Percentiles rank a stretch among this genome's conserved stretches.
Evolutionary conservation across 2,329 filamentous ascomycete species (phyloP).

Genomic region (Zasmidium angulare): DNA sequence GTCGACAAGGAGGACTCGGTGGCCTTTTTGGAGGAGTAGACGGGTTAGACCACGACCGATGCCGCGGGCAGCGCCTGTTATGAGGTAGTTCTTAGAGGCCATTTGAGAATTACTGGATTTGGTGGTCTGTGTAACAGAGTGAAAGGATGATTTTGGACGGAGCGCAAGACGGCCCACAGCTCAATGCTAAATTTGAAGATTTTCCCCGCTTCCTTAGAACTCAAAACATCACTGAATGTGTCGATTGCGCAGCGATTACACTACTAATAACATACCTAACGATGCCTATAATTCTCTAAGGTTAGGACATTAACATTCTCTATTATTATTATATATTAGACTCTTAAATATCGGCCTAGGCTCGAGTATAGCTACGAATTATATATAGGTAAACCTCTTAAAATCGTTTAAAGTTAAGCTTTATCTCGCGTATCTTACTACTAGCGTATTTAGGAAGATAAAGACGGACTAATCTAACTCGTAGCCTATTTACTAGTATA

Average conservation of each 20-base stretch:
- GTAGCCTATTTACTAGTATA: not conserved
- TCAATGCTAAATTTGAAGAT: not conserved
- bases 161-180: not conserved
- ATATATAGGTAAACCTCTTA: no score
- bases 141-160: not conserved
- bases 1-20: constrained; percentile 44
- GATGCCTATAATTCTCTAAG: no score
- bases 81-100: constrained; percentile 42
- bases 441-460: no score
- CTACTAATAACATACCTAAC: no score
- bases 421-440: no score
- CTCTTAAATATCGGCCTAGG: not conserved
- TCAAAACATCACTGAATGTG: no score
- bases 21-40: constrained; percentile 39
- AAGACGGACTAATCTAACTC: no score
- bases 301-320: no score
- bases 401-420: no score
- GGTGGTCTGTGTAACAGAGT: not conserved
- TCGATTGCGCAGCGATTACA: no score
- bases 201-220: not conserved
- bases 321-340: not conserved
- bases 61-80: constrained; percentile 40
- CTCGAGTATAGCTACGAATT: not conserved
- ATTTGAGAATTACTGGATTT: not conserved
- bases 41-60: constrained; percentile 40